These are phyloP conservation scores for Lactifluus hygrophoroides DNA, from an alignment of 768 basidiomycete genomes.

Conservation along the genomic window DNA sequence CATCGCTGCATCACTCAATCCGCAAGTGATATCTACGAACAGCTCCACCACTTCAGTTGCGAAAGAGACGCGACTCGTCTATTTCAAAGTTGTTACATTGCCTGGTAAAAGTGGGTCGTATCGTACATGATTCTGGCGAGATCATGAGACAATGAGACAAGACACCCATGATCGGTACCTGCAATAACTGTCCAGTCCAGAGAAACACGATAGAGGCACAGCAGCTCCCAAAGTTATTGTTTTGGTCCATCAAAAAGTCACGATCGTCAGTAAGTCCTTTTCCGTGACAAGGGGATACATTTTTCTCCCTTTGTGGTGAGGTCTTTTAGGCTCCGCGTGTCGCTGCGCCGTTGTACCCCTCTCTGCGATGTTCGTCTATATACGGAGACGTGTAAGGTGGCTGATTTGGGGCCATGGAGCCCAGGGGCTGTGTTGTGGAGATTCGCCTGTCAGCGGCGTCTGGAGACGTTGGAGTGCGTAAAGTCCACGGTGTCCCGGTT, in stretches of 20 bases:
- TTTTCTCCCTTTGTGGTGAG: too few species aligned
- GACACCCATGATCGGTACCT: conserved; percentile 6
- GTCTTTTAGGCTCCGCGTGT: not conserved
- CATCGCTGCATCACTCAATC: not conserved
- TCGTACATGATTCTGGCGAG: conserved; percentile 7
- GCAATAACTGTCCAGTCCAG: not conserved
- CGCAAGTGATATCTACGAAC: not conserved
- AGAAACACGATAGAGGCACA: not conserved
- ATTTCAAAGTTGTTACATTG: too few species aligned
- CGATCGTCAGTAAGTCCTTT: not conserved
- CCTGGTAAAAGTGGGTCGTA: not conserved
- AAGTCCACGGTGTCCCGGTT: conserved; percentile 6
- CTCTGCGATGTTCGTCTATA: conserved; percentile 2
- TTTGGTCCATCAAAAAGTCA: not conserved
- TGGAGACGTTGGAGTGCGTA: conserved; percentile 3
- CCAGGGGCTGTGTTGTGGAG: not conserved
- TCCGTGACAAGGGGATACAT: not conserved
- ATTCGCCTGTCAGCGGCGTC: conserved; percentile 6
- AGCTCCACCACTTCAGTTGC: not conserved
- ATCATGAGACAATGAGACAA: conserved; percentile 6
- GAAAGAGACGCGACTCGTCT: too few species aligned
- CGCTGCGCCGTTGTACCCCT: not conserved
- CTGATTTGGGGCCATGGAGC: conserved; percentile 2
- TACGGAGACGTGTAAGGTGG: conserved; percentile 1
- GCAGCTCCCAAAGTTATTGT: not conserved